These are phyloP conservation scores for Cladophialophora chaetospira DNA, from an alignment of 2,329 filamentous ascomycete species.

Conservation along the genomic window DNA sequence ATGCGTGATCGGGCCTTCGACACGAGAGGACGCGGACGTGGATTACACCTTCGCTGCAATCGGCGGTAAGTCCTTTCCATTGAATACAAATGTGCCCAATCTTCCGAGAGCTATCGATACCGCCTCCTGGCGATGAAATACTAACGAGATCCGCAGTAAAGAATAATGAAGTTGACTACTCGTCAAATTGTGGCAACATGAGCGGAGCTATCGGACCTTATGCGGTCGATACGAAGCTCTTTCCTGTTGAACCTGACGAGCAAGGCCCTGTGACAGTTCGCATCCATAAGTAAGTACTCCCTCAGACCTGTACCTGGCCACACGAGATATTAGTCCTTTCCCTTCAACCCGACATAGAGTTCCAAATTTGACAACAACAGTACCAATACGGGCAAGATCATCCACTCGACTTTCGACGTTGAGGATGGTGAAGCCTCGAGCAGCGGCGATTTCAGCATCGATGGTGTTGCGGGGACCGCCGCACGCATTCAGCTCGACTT, in stretches of 20 bases:
- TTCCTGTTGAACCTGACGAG: background rate
- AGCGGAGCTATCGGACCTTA: slow-evolving; percentile 67
- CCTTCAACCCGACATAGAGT: no score
- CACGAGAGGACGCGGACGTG: slow-evolving; percentile 56
- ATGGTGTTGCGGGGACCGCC: slow-evolving; percentile 63
- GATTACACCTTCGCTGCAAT: slow-evolving; percentile 73
- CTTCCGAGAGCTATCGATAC: no score
- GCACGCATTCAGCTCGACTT: slow-evolving; percentile 64
- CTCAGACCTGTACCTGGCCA: no score
- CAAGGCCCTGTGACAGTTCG: slow-evolving; percentile 56
- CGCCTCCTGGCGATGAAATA: no score
- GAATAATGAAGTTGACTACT: slow-evolving; percentile 62
- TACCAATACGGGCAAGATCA: slow-evolving; percentile 69
- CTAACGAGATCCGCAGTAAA: no score
- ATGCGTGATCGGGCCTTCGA: slow-evolving; percentile 52
- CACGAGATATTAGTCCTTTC: no score
- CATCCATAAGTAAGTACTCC: no score
- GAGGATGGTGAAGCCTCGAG: slow-evolving; percentile 31
- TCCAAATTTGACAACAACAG: no score
- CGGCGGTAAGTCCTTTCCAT: no score
- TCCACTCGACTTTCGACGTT: slow-evolving; percentile 60
- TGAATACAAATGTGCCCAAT: no score
- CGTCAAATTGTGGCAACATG: slow-evolving; percentile 78
- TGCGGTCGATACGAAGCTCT: slow-evolving; percentile 40
- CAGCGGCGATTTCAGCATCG: slow-evolving; percentile 61